These are phyloP conservation scores for Sarocladium kiliense DNA, from an alignment of 2,329 filamentous ascomycete genomes.

Conservation along the genomic window DNA sequence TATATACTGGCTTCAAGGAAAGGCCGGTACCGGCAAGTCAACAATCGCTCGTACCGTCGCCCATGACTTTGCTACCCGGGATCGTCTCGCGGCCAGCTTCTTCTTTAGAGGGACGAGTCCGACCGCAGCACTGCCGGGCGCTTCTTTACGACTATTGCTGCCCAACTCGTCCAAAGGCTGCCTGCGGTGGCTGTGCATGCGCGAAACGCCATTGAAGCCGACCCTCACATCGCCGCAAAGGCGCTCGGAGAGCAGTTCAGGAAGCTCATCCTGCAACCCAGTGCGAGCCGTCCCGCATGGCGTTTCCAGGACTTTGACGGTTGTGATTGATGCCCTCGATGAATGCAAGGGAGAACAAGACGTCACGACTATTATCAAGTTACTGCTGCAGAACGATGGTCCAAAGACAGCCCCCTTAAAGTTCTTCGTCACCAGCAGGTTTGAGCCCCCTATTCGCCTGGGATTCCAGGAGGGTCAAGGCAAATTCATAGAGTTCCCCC, in stretches of 20 bases:
- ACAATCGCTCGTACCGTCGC: background rate
- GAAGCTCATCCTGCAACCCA: background rate
- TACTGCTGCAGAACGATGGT: background rate
- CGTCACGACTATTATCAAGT: slow-evolving; percentile 21
- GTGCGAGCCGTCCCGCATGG: background rate
- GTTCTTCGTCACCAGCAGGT: slow-evolving; percentile 33
- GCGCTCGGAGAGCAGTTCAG: background rate
- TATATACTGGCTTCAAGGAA: background rate
- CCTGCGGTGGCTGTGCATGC: background rate
- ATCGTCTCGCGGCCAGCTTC: background rate
- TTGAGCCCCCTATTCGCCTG: slow-evolving; percentile 25
- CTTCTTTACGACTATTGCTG: background rate
- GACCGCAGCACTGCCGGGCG: background rate
- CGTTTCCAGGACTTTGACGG: slow-evolving; percentile 5
- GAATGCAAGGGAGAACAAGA: slow-evolving; percentile 23
- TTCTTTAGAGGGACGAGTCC: background rate
- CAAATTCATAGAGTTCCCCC: background rate
- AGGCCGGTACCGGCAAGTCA: background rate
- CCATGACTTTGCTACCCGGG: background rate
- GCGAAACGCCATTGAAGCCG: background rate
- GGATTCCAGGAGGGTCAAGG: slow-evolving; percentile 19
- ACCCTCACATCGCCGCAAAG: background rate
- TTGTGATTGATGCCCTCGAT: slow-evolving; percentile 30
- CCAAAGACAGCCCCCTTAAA: slow-evolving; percentile 17
- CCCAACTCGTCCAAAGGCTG: background rate